Evolutionary conservation across 2,329 filamentous ascomycete species (phyloP).

Genomic region (Elsinoe necatrix): DNA sequence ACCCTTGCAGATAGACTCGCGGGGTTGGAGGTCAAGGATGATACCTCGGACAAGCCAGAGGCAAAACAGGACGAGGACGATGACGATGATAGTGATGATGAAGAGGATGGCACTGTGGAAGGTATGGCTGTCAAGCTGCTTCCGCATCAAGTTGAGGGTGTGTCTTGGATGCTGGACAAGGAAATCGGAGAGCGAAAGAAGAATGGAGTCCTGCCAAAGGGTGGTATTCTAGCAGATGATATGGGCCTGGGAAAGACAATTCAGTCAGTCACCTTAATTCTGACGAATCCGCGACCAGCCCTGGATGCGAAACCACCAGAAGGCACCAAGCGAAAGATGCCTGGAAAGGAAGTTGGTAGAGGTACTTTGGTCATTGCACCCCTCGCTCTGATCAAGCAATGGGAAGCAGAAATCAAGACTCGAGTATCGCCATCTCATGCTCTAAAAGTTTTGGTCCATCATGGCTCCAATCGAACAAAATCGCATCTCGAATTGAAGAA

Average conservation of each 20-base stretch:
- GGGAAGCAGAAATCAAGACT: constrained; percentile 85
- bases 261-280: constrained; percentile 80
- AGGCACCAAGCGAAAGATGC: constrained; percentile 56
- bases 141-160: constrained; percentile 88
- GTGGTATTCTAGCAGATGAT: constrained; percentile 91
- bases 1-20: constrained; percentile 30
- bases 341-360: constrained; percentile 56
- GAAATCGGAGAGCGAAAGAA: constrained; percentile 80
- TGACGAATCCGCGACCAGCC: constrained; percentile 63
- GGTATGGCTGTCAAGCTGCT: constrained; percentile 82
- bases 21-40: constrained; percentile 38
- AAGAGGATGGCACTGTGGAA: constrained; percentile 57
- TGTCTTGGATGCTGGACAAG: constrained; percentile 90
- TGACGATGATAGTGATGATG: constrained; percentile 40
- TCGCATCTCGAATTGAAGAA: constrained; percentile 63
- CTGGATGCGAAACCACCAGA: constrained; percentile 43
- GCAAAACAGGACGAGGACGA: constrained; percentile 41
- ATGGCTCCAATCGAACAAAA: constrained; percentile 79
- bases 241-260: constrained; percentile 97
- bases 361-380: constrained; percentile 88
- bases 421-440: constrained; percentile 63
- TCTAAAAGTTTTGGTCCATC: constrained; percentile 79
- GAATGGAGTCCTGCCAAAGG: constrained; percentile 70
- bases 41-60: constrained; percentile 43
- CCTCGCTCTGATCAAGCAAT: constrained; percentile 88